These are phyloP conservation scores for Moelleriella libera DNA, from an alignment of 2,329 filamentous ascomycete genomes.

Conservation along the genomic window DNA sequence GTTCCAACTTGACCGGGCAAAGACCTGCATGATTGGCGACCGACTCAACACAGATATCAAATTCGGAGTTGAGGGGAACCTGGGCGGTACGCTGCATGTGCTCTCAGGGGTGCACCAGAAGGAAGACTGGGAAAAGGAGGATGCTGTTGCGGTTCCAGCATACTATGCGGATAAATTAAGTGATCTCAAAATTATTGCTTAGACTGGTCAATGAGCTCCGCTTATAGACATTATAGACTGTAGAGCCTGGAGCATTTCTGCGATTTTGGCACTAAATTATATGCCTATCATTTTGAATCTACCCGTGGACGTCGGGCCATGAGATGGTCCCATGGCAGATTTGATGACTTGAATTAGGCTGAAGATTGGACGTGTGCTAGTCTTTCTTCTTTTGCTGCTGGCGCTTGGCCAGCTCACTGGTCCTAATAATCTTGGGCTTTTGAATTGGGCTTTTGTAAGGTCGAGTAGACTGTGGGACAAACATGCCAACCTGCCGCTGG, in stretches of 20 bases:
- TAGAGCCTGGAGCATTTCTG: too few species aligned
- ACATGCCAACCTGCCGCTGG: conserved; percentile 68
- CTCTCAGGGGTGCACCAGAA: conserved; percentile 81
- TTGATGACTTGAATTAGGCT: too few species aligned
- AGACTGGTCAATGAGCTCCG: background rate
- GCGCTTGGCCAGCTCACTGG: conserved; percentile 33
- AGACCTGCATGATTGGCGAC: conserved; percentile 93
- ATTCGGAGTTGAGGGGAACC: conserved; percentile 80
- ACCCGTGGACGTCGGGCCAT: too few species aligned
- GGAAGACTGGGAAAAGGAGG: conserved; percentile 63
- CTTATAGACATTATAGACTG: too few species aligned
- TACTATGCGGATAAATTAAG: conserved; percentile 78
- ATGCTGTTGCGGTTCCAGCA: conserved; percentile 55
- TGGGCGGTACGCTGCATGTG: conserved; percentile 85
- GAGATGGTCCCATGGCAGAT: too few species aligned
- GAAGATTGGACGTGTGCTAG: conserved; percentile 9
- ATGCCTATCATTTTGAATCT: too few species aligned
- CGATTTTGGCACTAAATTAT: too few species aligned
- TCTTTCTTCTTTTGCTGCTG: conserved; percentile 25
- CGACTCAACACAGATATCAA: conserved; percentile 89
- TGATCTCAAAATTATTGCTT: conserved; percentile 41
- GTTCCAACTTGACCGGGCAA: conserved; percentile 71
- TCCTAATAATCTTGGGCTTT: conserved; percentile 31
- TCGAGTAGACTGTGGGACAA: conserved; percentile 48
- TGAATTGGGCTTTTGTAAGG: conserved; percentile 26